Evolutionary conservation across 2,329 filamentous ascomycete species (phyloP).

Genomic region (Boeremia exigua): DNA sequence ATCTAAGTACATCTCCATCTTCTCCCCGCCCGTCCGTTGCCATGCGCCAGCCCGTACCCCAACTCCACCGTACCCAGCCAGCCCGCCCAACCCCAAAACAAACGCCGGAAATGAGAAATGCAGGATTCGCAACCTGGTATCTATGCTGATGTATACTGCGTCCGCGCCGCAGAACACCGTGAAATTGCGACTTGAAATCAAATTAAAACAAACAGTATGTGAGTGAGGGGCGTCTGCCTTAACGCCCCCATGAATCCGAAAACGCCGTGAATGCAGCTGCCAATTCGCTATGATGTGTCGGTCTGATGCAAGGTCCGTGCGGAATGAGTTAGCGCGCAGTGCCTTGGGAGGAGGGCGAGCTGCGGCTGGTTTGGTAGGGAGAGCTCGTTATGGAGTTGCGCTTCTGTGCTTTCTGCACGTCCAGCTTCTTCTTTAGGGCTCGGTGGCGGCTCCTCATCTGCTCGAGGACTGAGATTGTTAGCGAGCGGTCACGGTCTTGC

Average conservation of each 20-base stretch:
- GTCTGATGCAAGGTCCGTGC: conserved; percentile 1
- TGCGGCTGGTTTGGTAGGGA: conserved; percentile 36
- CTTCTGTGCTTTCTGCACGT: conserved; percentile 48
- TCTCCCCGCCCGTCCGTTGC: conserved; percentile 1
- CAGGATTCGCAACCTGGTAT: conserved; percentile 24
- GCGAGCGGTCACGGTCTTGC: background rate
- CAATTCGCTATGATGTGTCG: conserved; percentile 16
- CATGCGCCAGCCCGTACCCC: conserved; percentile 1
- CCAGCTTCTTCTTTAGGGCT: conserved; percentile 54
- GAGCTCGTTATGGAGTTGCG: conserved; percentile 42
- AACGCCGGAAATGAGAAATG: conserved; percentile 18
- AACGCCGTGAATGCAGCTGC: conserved; percentile 37
- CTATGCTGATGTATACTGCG: conserved; percentile 28
- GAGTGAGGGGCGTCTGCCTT: conserved; percentile 17
- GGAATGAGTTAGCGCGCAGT: conserved; percentile 25
- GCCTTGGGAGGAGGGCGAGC: conserved; percentile 42
- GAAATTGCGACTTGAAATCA: conserved; percentile 3
- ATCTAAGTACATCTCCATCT: conserved; percentile 13
- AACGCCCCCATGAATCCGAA: conserved; percentile 23
- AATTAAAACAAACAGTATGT: conserved; percentile 11
- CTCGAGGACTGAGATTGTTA: conserved; percentile 53
- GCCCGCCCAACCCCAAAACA: background rate
- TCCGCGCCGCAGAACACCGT: conserved; percentile 16
- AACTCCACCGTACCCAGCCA: background rate
- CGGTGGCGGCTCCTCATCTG: conserved; percentile 52